Conservation (phyloP, 75 land plant genomes). For the Pseudotsuga menziesii region DNA sequence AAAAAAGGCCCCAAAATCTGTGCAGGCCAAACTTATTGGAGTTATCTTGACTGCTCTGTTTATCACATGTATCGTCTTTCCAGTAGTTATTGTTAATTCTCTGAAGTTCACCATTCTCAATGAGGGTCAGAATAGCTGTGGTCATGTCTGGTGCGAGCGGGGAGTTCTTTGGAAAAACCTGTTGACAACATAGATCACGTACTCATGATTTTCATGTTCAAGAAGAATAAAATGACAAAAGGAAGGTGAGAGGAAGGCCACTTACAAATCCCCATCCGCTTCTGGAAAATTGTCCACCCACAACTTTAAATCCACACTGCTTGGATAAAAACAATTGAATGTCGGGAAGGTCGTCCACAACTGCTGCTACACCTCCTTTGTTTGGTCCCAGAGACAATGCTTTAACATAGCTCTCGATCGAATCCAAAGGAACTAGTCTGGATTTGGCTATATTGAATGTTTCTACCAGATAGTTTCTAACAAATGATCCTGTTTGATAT, state of each 20-base stretch:
- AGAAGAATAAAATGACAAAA: neutral
- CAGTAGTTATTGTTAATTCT: conserved; percentile 73
- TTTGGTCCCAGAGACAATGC: conserved; percentile 44
- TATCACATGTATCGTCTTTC: conserved; percentile 27
- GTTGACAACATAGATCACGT: neutral
- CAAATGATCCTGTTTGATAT: conserved; percentile 71
- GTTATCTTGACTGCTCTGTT: conserved; percentile 22
- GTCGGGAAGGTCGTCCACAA: conserved; percentile 75
- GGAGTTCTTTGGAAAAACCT: conserved; percentile 96
- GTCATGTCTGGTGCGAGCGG: conserved; percentile 82
- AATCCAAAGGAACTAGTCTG: conserved; percentile 42
- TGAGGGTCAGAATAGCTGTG: conserved; percentile 71
- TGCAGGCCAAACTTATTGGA: conserved; percentile 47
- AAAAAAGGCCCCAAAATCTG: conserved; percentile 86
- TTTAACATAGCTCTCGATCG: conserved; percentile 40
- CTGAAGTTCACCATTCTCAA: conserved; percentile 77
- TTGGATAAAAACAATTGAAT: conserved; percentile 52
- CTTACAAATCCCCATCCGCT: conserved; percentile 92
- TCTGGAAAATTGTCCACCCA: conserved; percentile 66
- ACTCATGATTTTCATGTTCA: no score
- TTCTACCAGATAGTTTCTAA: conserved; percentile 50
- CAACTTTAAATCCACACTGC: conserved; percentile 47
- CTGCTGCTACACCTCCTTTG: conserved; percentile 67
- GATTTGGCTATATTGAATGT: conserved; percentile 33
- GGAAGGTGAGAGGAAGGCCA: conserved; percentile 9